Evolutionary conservation across 225 moss, liverwort and hornwort genomes (phyloP).

Genomic region (Bryum argenteum): DNA sequence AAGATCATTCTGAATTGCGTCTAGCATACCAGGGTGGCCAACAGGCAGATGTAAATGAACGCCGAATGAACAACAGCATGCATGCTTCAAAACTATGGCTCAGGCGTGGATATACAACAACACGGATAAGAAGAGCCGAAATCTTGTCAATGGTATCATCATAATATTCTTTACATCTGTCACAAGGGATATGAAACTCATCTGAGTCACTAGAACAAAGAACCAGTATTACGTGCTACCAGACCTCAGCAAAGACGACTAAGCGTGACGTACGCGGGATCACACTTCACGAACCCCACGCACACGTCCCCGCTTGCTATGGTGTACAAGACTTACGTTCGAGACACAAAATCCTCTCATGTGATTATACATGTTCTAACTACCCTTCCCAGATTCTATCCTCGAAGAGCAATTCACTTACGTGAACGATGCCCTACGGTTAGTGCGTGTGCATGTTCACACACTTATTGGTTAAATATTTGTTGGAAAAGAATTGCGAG

Average conservation of each 20-base stretch:
- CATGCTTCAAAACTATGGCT: background rate
- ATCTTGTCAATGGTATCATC: constrained; percentile 25
- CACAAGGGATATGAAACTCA: constrained; percentile 30
- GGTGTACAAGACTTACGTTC: constrained; percentile 32
- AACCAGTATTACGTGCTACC: constrained; percentile 28
- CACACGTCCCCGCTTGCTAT: constrained; percentile 26
- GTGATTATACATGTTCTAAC: constrained; percentile 26
- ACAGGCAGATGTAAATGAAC: background rate
- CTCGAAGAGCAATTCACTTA: constrained; percentile 45
- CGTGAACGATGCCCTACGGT: constrained; percentile 48
- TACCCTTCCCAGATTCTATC: constrained; percentile 23
- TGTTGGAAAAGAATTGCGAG: constrained; percentile 46
- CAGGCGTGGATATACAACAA: constrained; percentile 3
- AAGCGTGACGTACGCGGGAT: constrained; percentile 25
- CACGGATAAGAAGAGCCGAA: constrained; percentile 18
- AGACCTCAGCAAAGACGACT: constrained; percentile 27
- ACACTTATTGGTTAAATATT: constrained; percentile 36
- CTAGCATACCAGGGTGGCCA: background rate
- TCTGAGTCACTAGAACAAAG: constrained; percentile 15
- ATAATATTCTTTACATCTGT: constrained; percentile 30
- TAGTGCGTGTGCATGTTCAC: constrained; percentile 20
- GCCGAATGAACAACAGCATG: background rate
- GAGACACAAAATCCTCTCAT: constrained; percentile 30
- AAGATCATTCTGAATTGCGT: background rate
- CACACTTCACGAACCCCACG: constrained; percentile 32